phyloP scores from a whole-genome alignment of 495 filamentous ascomycete species.

The Cairneyella variabilis region DNA sequence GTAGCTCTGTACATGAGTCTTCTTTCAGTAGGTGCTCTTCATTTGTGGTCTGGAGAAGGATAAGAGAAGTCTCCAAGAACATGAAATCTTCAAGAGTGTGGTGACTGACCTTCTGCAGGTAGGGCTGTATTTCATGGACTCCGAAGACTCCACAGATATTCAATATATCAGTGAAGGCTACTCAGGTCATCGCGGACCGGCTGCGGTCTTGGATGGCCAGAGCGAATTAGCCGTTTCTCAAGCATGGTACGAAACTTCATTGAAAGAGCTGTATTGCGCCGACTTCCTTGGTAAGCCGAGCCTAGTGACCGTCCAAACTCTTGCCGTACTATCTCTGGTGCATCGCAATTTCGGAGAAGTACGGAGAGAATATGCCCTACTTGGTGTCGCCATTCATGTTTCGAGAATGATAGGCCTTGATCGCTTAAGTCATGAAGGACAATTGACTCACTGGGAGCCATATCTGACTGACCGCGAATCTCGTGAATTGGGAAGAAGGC shows the following conservation, averaged over 20 bases:
- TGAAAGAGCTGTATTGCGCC: neutral
- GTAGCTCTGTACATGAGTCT: neutral
- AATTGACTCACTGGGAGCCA: too few relatives aligned
- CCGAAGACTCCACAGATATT: neutral
- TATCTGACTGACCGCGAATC: too few relatives aligned
- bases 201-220: neutral
- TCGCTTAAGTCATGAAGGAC: neutral
- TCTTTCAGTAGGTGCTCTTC: neutral
- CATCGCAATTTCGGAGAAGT: neutral
- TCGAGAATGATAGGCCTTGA: neutral
- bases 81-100: too few relatives aligned
- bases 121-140: neutral
- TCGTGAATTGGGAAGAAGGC: neutral
- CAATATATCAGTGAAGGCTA: neutral
- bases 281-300: neutral
- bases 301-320: neutral
- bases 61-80: too few relatives aligned
- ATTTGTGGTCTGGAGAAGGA: too few relatives aligned
- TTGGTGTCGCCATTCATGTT: neutral
- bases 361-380: neutral
- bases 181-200: neutral
- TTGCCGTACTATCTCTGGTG: neutral
- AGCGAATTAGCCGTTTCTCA: neutral
- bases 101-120: neutral
- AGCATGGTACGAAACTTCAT: slow-evolving; percentile 19